Conservation (phyloP, 2,329 filamentous ascomycete genomes). For the Trichophyton benhamiae region DNA sequence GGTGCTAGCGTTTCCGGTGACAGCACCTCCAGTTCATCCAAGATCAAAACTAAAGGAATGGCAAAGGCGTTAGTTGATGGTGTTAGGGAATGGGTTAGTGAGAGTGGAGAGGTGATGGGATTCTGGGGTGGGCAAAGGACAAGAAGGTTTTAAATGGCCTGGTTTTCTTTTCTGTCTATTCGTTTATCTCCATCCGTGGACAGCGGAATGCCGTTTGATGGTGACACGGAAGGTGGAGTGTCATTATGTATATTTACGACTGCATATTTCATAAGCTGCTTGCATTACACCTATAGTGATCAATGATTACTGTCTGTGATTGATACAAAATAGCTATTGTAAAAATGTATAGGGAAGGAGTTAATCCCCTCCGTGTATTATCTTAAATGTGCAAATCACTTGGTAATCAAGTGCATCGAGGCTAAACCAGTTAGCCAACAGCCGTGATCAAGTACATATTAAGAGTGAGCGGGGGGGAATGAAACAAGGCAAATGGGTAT, state of each 20-base stretch:
- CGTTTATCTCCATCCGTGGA: background rate
- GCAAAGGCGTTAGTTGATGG: slow-evolving; percentile 52
- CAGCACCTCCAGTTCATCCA: slow-evolving; percentile 20
- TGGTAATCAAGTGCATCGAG: background rate
- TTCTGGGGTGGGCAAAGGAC: slow-evolving; percentile 49
- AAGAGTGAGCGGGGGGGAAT: background rate
- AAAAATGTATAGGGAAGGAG: background rate
- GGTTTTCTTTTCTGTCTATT: background rate
- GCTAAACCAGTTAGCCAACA: background rate
- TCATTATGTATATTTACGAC: background rate
- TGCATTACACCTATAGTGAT: background rate
- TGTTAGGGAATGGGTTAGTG: slow-evolving; percentile 47
- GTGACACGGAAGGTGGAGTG: background rate
- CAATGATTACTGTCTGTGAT: background rate
- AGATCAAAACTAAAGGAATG: slow-evolving; percentile 45
- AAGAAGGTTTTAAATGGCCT: slow-evolving; percentile 29
- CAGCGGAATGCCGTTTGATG: background rate
- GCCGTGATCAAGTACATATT: background rate
- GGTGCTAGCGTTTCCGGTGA: slow-evolving; percentile 9
- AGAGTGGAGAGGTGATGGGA: slow-evolving; percentile 51
- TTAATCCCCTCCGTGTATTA: background rate
- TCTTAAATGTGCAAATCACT: background rate
- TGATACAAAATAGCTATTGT: background rate
- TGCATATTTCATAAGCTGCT: background rate
- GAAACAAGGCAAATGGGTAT: background rate